Percentiles rank a stretch among this genome's conserved stretches.
phyloP scores from a whole-genome alignment of 2,329 filamentous ascomycete species.

The Xylaria sp. region DNA sequence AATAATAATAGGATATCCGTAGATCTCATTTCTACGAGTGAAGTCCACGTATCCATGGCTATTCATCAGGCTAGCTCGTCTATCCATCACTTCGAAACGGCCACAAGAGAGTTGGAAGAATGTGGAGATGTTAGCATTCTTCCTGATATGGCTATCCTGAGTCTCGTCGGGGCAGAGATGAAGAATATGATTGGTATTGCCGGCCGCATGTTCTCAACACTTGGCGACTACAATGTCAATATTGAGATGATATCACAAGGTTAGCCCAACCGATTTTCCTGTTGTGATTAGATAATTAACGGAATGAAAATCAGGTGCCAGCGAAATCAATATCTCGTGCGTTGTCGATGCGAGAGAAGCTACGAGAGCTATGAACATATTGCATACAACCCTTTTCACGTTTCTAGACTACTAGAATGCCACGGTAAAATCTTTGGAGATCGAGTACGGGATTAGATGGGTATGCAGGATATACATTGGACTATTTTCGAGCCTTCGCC shows the following conservation, averaged over 20 bases:
- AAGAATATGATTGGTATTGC: constrained; percentile 97
- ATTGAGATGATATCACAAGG: constrained; percentile 99
- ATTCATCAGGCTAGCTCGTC: constrained; percentile 81
- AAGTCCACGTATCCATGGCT: constrained; percentile 98
- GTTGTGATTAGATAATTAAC: constrained; percentile 8
- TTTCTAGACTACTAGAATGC: constrained; percentile 89
- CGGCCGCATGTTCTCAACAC: constrained; percentile 91
- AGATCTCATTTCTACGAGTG: constrained; percentile 94
- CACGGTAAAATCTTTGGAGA: background rate
- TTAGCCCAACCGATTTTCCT: constrained; percentile 55
- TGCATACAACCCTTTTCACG: constrained; percentile 96
- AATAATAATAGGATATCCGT: constrained; percentile 89
- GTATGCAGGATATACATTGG: background rate
- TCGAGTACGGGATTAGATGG: background rate
- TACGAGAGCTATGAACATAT: constrained; percentile 91
- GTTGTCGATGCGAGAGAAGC: constrained; percentile 94
- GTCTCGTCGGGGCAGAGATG: constrained; percentile 93
- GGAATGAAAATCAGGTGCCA: constrained; percentile 72
- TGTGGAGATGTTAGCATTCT: constrained; percentile 93
- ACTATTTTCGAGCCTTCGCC: background rate
- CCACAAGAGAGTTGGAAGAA: constrained; percentile 76
- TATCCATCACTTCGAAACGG: constrained; percentile 71
- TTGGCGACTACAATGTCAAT: constrained; percentile 94
- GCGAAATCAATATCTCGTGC: constrained; percentile 99
- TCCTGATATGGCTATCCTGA: constrained; percentile 93